phyloP scores from a whole-genome alignment of 257 asterid species.

The Gardenia jasminoides region DNA sequence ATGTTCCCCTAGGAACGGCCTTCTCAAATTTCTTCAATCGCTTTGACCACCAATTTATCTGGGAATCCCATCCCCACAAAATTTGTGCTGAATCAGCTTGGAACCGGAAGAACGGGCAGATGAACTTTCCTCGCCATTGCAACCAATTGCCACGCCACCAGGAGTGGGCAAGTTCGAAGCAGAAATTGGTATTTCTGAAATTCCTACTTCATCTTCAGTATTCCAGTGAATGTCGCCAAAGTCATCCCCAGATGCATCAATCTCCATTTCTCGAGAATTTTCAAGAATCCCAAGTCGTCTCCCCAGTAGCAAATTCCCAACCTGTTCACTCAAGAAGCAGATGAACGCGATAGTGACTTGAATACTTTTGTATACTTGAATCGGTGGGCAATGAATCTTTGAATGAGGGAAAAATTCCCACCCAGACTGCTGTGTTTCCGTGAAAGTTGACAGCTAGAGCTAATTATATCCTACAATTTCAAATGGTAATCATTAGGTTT shows the following conservation, averaged over 20 bases:
- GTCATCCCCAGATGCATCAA: constrained; percentile 21
- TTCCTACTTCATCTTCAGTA: constrained; percentile 43
- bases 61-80: constrained; percentile 38
- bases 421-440: no score
- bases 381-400: no score
- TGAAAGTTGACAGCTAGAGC: no score
- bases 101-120: constrained; percentile 22
- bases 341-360: not conserved
- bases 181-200: constrained; percentile 20
- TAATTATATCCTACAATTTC: no score
- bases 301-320: not conserved
- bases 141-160: not conserved
- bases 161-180: constrained; percentile 5
- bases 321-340: not conserved
- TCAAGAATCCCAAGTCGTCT: not conserved
- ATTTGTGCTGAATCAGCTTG: constrained; percentile 19
- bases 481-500: no score
- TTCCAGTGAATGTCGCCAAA: constrained; percentile 36
- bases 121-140: constrained; percentile 26
- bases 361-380: not conserved
- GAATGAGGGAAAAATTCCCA: not conserved
- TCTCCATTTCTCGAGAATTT: constrained; percentile 12
- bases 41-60: constrained; percentile 35
- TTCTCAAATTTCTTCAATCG: constrained; percentile 38
- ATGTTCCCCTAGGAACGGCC: no score